A percentile compares a stretch with the other conserved stretches of the same genome.
Conservation (phyloP, 495 filamentous ascomycete genomes). For the Chaetomium cochliodes region DNA sequence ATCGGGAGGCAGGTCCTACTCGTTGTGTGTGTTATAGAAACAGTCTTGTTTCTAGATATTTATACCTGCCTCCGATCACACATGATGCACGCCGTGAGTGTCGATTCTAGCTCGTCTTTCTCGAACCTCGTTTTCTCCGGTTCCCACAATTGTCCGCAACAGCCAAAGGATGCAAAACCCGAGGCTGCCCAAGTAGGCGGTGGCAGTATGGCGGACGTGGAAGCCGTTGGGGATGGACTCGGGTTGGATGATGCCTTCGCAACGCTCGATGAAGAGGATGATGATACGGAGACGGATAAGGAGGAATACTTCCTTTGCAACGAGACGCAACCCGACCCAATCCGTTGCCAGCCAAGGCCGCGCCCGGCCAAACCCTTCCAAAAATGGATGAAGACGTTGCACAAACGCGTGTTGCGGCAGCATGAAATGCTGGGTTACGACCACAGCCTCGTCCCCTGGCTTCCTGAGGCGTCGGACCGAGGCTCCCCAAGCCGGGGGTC, state of each 20-base stretch:
- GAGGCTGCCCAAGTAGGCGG: background rate
- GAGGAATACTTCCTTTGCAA: constrained; percentile 31
- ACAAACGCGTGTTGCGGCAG: constrained; percentile 47
- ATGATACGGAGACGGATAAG: constrained; percentile 29
- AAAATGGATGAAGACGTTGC: constrained; percentile 59
- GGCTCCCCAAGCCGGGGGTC: constrained; percentile 26
- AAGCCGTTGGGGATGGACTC: constrained; percentile 34
- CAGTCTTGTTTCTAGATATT: constrained; percentile 22
- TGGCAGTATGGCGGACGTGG: constrained; percentile 24
- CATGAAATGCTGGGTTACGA: constrained; percentile 34
- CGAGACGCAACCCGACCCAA: constrained; percentile 8
- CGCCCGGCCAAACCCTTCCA: constrained; percentile 47
- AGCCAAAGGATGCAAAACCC: background rate
- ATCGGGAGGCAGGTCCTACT: constrained; percentile 4
- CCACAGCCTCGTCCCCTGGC: constrained; percentile 43
- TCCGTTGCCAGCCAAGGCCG: constrained; percentile 24
- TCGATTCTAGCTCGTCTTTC: constrained; percentile 21
- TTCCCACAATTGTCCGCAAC: background rate
- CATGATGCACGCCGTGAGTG: constrained; percentile 28
- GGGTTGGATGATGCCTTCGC: constrained; percentile 47
- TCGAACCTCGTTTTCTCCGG: constrained; percentile 1
- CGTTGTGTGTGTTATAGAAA: constrained; percentile 2
- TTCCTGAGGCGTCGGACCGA: constrained; percentile 34
- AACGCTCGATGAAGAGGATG: constrained; percentile 36
- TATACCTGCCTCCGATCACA: constrained; percentile 25